Evolutionary conservation across 1,284 basidiomycete species (phyloP).

Genomic region (Tylopilus microsporus): DNA sequence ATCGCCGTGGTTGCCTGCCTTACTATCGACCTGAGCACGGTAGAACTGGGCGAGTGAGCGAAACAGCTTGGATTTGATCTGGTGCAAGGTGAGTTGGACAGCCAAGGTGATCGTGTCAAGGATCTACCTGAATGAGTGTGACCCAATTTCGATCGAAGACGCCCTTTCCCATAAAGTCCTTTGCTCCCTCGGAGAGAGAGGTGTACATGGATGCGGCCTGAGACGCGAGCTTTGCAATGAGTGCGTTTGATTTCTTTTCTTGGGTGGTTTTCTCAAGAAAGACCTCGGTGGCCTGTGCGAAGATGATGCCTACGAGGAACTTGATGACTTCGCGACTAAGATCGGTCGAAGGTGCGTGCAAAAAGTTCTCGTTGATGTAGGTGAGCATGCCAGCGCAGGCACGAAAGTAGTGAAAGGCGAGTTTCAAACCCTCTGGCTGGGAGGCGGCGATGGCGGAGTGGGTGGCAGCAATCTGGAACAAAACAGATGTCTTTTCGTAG

Average conservation of each 20-base stretch:
- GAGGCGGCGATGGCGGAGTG: slow-evolving; percentile 86
- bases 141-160: slow-evolving; percentile 97
- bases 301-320: slow-evolving; percentile 79
- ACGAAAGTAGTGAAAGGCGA: slow-evolving; percentile 88
- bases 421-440: slow-evolving; percentile 92
- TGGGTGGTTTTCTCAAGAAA: slow-evolving; percentile 93
- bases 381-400: slow-evolving; percentile 96
- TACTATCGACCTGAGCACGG: slow-evolving; percentile 74
- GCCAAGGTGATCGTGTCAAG: neutral
- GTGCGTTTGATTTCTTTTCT: slow-evolving; percentile 78
- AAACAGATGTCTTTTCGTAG: slow-evolving; percentile 96
- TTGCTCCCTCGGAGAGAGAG: slow-evolving; percentile 79
- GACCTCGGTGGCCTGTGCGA: slow-evolving; percentile 94
- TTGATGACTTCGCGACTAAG: slow-evolving; percentile 92
- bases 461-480: slow-evolving; percentile 94
- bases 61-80: slow-evolving; percentile 92
- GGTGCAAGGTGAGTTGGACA: slow-evolving; percentile 4
- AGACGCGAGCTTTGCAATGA: slow-evolving; percentile 83
- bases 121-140: slow-evolving; percentile 68
- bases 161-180: slow-evolving; percentile 93
- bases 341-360: slow-evolving; percentile 98
- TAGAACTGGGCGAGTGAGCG: slow-evolving; percentile 85
- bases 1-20: slow-evolving; percentile 80
- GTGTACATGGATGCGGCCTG: slow-evolving; percentile 82
- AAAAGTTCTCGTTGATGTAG: slow-evolving; percentile 99